These are phyloP conservation scores for Saturnispora ahearnii DNA, from an alignment of 805 yeast genomes.

Conservation along the genomic window DNA sequence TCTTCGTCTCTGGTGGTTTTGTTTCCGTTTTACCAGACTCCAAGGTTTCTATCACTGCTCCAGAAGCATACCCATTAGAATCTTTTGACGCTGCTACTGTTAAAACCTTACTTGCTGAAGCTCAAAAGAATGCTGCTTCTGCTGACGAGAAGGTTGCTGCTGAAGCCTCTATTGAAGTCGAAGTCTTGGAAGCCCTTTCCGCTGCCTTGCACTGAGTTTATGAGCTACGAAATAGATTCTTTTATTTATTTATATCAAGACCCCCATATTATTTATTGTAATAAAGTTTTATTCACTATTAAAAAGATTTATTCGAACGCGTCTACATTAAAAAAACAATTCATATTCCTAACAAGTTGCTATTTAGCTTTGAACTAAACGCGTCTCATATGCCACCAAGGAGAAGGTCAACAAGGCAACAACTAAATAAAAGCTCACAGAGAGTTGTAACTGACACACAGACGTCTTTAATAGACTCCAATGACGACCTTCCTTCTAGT, in stretches of 20 bases:
- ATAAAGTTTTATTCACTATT: background rate
- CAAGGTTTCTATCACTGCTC: constrained; percentile 79
- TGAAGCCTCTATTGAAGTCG: constrained; percentile 91
- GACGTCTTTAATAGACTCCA: background rate
- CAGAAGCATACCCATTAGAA: constrained; percentile 90
- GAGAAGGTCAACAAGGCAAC: background rate
- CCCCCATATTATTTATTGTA: constrained; percentile 1
- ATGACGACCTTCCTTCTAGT: background rate
- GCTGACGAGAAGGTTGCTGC: constrained; percentile 85
- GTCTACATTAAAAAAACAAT: background rate
- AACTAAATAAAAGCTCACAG: background rate
- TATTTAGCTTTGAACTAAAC: background rate
- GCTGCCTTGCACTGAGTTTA: constrained; percentile 38
- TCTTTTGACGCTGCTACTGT: constrained; percentile 75
- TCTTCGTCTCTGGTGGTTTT: constrained; percentile 91
- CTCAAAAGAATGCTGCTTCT: constrained; percentile 81
- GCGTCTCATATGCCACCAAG: background rate
- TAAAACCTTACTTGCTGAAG: constrained; percentile 78
- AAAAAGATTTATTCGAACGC: background rate
- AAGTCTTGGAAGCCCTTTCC: constrained; percentile 90
- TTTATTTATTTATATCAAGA: constrained; percentile 1
- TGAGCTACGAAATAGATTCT: constrained; percentile 1
- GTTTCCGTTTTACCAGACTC: constrained; percentile 96
- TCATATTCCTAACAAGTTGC: background rate
- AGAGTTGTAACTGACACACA: background rate